Percentiles rank a stretch among this genome's conserved stretches.
Conservation (phyloP, 78 protist species). For the Emiliania huxleyi region DNA sequence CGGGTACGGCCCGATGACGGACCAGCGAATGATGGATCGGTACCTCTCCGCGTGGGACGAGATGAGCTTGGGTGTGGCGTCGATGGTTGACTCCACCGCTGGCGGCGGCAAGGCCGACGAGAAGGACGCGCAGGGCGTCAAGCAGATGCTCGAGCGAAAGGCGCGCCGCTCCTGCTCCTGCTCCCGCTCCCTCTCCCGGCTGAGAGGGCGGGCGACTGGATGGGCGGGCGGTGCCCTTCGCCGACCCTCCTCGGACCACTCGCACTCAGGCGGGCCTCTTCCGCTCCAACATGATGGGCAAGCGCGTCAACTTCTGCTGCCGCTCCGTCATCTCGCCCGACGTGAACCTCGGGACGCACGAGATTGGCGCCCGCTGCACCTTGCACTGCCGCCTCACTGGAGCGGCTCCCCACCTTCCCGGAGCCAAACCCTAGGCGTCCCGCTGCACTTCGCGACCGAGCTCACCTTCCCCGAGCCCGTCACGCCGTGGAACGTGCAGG, state of each 20-base stretch:
- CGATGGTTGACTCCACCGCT: neutral
- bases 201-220: too few species aligned
- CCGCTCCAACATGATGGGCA: conserved; percentile 98
- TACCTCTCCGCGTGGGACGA: neutral
- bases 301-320: conserved; percentile 97
- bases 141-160: conserved; percentile 92
- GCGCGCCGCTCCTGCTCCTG: conserved; percentile 95
- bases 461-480: conserved; percentile 79
- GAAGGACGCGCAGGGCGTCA: conserved; percentile 66
- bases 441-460: conserved; percentile 53
- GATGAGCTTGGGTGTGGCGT: neutral
- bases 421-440: neutral
- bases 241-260: too few species aligned
- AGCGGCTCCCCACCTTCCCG: neutral
- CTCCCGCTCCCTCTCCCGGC: conserved; percentile 94
- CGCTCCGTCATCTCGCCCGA: conserved; percentile 98
- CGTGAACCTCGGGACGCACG: conserved; percentile 79
- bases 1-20: neutral
- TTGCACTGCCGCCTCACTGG: neutral
- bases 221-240: too few species aligned
- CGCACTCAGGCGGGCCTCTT: conserved; percentile 97
- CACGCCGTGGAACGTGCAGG: conserved; percentile 44
- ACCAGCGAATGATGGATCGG: neutral
- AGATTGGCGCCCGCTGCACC: conserved; percentile 85
- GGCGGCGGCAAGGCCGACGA: neutral